Evolutionary conservation across 192 early-diverging fungal genomes (phyloP), one percentile per base, ranked within the genome.

Genomic region (Pilobolus umbonatus): DNA sequence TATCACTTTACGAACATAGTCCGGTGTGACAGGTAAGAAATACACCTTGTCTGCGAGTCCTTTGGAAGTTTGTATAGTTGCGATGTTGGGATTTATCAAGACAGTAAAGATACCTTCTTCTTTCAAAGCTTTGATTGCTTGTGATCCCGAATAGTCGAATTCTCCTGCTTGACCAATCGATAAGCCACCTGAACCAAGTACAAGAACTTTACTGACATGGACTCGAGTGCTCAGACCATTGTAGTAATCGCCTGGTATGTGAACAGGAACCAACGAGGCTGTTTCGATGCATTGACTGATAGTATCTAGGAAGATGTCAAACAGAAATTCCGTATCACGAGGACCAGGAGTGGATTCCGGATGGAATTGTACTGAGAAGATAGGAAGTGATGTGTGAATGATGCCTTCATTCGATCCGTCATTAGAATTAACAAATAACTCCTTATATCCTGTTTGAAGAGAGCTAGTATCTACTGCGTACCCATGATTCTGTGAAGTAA

Each of bases 361-460:
- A 79, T 99, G 96, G 83, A 99, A 99, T 78, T 99, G 96, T 6
- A 99, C 96, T 56, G 89, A 91, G 73, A 96, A 99, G 74, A 90
- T 92, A 25, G 96, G 96, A 15, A 95, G 71, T 12, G 85, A 76
- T 38, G 78, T 85, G 79, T 96, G 90, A 66, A 90, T 86, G 65
- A 99, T 96, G 51, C 96, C 96, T 76, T 99, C 96, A 85, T 99
- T 99, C 19, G 95, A 95, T 3, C 89, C 89, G 71, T 99, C 96
- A 73, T 99, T 99, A 66, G 95, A 94, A 60, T 99, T 99, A 61
- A 96, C 88, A 77, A 97, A 99, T 45, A 92, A 84, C 72, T 95
- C 93, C 72, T 85, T 76, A 78, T 81, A 95, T 24, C 80, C 80
- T 1, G 60, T 48, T 5, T 87, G 76, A 42, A 99, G 78, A 5